Base-by-base conservation (phyloP, 192 early-diverging fungal genomes). In the Linnemannia schmuckeri region DNA sequence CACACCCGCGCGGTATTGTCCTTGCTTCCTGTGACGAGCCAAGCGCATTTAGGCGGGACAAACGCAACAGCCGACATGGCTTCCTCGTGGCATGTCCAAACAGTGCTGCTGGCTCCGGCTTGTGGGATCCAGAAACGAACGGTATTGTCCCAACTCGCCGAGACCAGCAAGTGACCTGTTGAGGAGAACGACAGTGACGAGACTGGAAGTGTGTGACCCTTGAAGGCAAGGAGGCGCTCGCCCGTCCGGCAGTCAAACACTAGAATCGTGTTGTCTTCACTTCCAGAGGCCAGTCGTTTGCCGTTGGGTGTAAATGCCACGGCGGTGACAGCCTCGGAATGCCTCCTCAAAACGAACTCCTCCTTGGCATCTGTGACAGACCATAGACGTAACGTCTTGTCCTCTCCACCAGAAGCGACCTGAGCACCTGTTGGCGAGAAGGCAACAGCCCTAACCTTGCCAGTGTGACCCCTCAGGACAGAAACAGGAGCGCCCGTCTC, bases 61-160 rank as follows among this genome's bases (percentile, higher is more conserved):
- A 15, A 55, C 0, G 3, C 54, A 4, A 55, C 54, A 4, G 18
- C 54, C 54, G 24, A 55, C 2, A 55, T 22, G 4, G 54, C 54
- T 6, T 55, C 47, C 0, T 46, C 52, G 41, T 74, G 72, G 22
- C 72, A 46, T 42, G 6, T 0, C 66, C 46, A 49, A 46, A 54
- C 76, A n/a, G n/a, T n/a, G n/a, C n/a, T n/a, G n/a, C n/a, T n/a
- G n/a, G n/a, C n/a, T n/a, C n/a, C n/a, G n/a, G n/a, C n/a, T n/a
- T n/a, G n/a, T n/a, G 66, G 17, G 41, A 3, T 55, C 78, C 78
- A 79, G 35, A 78, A 47, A 17, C 77, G 77, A 6, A 71, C 49
- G 6, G 77, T 71, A 2, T 10, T 52, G 69, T 78, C 77, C 33
- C 30, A 27, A 37, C 76, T 78, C 0, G 27, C 12, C 17, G 76